Percentiles rank a stretch among this genome's conserved stretches.
These are phyloP conservation scores for Prunus yedoensis DNA, from an alignment of 331 rosid species.

Conservation along the genomic window DNA sequence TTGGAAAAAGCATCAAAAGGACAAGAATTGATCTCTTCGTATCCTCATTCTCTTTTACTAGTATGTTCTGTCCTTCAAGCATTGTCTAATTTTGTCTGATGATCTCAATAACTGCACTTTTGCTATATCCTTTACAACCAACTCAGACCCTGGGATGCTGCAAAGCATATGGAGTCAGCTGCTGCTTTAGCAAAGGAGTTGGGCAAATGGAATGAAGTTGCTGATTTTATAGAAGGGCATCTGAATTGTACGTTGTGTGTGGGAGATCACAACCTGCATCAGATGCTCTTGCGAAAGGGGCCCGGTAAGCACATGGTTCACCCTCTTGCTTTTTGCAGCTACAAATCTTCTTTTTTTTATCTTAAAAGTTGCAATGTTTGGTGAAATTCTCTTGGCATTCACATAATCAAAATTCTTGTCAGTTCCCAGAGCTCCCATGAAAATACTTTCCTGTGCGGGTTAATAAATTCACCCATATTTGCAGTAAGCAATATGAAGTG, in stretches of 20 bases:
- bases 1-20: conserved; percentile 93
- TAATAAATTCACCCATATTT: background rate
- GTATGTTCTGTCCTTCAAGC: background rate
- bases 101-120: background rate
- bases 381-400: background rate
- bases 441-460: no score
- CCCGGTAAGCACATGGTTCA: conserved; percentile 57
- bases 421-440: no score
- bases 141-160: conserved; percentile 95
- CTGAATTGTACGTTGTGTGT: conserved; percentile 74
- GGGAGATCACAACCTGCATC: conserved; percentile 96
- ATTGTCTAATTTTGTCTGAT: conserved; percentile 3
- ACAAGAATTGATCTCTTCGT: conserved; percentile 95
- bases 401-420: background rate
- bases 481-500: no score
- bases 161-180: conserved; percentile 97
- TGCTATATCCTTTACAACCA: conserved; percentile 44
- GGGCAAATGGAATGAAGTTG: conserved; percentile 72
- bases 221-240: conserved; percentile 80
- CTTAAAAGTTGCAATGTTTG: background rate
- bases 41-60: conserved; percentile 47
- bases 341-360: background rate
- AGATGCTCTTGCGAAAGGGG: conserved; percentile 92
- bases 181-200: conserved; percentile 87
- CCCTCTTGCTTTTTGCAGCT: conserved; percentile 4